Evolutionary conservation across 805 yeast genomes (phyloP), one percentile per base, ranked within the genome.

Genomic region (Sungouiella thailandica): DNA sequence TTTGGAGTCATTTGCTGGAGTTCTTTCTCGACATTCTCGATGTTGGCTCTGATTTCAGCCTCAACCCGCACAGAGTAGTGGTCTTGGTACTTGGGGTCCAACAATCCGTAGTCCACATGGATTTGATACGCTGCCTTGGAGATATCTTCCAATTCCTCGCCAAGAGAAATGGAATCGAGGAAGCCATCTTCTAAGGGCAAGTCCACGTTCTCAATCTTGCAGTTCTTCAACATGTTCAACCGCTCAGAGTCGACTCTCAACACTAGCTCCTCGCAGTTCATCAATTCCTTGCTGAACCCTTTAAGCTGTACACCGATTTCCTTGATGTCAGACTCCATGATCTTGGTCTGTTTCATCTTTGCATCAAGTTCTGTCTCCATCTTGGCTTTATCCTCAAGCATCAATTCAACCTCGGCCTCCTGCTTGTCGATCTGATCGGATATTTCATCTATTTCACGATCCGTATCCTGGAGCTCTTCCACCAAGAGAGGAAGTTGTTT

Each of bases 1-100:
- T 87, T 87, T n/a, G 96, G 96, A 20, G 85, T 78, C 48, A 87
- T 61, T 31, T 53, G 48, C 12, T 62, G 68, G 17, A 76, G 53
- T 19, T 71, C 72, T 31, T 55, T 52, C 41, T 43, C 46, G 15
- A 48, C 60, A n/a, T 52, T 51, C 7, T 76, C 65, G 4, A 55
- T 44, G 13, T 46, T 47, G 3, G 52, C 62, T 11, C 48, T 44
- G 13, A 66, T 43, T 32, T 60, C 70, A 5, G 61, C 60, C 31
- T 65, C 73, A 2, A 63, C 50, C 28, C 60, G 61, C 1, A 50
- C 53, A 9, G 58, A 69, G 38, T 67, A 63, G 7, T 53, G 51
- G 38, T 68, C 71, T 44, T 62, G 64, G 37, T 68, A 66, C 34
- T 65, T 61, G 7, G 64, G 54, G 14, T 68, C 65, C 24, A 82